phyloP scores from a whole-genome alignment of 2,329 filamentous ascomycete species.

The Sporothrix variecibatus region DNA sequence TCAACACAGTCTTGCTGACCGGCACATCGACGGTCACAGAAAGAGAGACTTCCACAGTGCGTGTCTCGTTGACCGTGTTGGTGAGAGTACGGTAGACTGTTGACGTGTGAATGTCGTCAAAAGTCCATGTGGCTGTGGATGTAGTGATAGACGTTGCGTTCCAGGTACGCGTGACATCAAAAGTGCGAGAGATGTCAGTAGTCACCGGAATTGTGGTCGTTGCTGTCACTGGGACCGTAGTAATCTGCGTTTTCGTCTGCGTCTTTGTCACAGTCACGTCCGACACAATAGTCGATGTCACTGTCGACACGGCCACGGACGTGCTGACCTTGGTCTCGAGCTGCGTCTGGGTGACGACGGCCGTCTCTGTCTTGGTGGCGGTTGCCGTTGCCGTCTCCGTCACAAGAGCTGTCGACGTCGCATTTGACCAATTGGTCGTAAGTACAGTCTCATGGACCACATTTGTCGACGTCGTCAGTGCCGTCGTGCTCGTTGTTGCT shows the following conservation, averaged over 20 bases:
- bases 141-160: background rate
- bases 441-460: background rate
- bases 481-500: background rate
- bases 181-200: background rate
- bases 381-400: background rate
- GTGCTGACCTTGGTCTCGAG: background rate
- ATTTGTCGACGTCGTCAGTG: background rate
- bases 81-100: conserved; percentile 22
- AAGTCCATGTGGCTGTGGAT: background rate
- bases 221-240: background rate
- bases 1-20: background rate
- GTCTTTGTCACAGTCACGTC: conserved; percentile 19
- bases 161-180: background rate
- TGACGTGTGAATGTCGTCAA: conserved; percentile 10
- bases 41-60: background rate
- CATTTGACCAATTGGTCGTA: background rate
- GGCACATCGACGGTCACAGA: background rate
- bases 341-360: background rate
- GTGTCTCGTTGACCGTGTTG: conserved; percentile 12
- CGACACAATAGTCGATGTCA: conserved; percentile 3
- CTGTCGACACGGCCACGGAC: background rate
- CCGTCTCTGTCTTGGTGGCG: background rate
- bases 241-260: conserved; percentile 1
- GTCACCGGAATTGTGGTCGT: background rate
- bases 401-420: background rate